Evolutionary conservation across 2,329 filamentous ascomycete genomes (phyloP).

Genomic region (Dactylellina sp.): DNA sequence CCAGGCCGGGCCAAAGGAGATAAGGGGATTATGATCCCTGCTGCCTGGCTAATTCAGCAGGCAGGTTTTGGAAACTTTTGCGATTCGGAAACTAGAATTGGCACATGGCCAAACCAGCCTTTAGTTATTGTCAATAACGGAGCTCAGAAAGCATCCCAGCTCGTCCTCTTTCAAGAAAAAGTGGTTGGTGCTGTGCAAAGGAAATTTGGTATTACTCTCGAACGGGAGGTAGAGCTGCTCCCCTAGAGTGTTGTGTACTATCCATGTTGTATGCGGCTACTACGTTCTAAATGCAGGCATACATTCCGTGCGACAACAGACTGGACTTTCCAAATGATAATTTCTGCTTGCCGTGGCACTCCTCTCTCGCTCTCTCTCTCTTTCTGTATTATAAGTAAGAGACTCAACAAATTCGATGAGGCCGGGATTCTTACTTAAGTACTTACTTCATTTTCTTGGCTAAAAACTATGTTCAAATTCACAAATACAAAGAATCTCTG

Average conservation of each 20-base stretch:
- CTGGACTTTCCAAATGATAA: too few species aligned
- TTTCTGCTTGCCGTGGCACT: too few species aligned
- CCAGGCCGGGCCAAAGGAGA: conserved; percentile 9
- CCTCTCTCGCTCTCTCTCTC: too few species aligned
- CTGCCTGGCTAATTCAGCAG: conserved; percentile 30
- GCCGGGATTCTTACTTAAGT: too few species aligned
- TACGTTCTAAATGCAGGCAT: background rate
- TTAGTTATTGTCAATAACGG: conserved; percentile 23
- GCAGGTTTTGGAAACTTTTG: conserved; percentile 24
- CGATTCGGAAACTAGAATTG: conserved; percentile 24
- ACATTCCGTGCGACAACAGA: too few species aligned
- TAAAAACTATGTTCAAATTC: too few species aligned
- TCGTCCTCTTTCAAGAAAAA: conserved; percentile 12
- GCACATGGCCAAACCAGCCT: conserved; percentile 31
- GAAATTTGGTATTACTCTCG: conserved; percentile 18
- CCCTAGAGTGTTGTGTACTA: background rate
- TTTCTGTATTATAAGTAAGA: too few species aligned
- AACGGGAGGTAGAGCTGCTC: conserved; percentile 27
- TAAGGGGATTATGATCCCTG: conserved; percentile 22
- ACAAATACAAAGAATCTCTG: too few species aligned
- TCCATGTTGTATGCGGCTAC: too few species aligned
- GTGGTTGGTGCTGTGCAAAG: background rate
- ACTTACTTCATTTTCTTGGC: too few species aligned
- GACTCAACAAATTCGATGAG: too few species aligned
- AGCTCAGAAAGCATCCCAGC: conserved; percentile 8